phyloP scores from a whole-genome alignment of 495 filamentous ascomycete species.

The Neurospora terricola region DNA sequence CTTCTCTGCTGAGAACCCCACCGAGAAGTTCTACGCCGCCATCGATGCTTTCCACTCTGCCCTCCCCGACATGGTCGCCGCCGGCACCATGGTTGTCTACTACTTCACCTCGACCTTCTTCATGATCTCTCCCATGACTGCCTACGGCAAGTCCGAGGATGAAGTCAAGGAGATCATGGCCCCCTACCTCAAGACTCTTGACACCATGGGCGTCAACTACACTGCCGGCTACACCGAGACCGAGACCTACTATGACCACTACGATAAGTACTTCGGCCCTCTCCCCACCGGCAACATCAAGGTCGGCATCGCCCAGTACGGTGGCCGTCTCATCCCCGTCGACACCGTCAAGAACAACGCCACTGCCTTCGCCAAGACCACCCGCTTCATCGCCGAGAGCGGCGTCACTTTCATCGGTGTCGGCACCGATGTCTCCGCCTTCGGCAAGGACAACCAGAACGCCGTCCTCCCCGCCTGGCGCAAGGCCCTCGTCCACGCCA shows the following conservation, averaged over 20 bases:
- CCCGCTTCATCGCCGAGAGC: conserved; percentile 28
- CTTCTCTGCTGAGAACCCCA: conserved; percentile 18
- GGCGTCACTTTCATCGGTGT: conserved; percentile 30
- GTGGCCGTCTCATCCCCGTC: conserved; percentile 51
- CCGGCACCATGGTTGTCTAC: conserved; percentile 32
- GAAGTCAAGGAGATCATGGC: conserved; percentile 25
- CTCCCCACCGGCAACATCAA: conserved; percentile 31
- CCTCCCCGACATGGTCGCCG: conserved; percentile 14
- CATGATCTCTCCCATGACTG: conserved; percentile 32
- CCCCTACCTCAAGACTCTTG: conserved; percentile 23
- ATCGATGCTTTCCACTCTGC: conserved; percentile 20
- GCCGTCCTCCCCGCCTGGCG: conserved; percentile 43
- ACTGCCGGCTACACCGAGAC: conserved; percentile 19
- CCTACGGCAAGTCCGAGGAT: conserved; percentile 23
- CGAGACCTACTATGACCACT: conserved; percentile 37
- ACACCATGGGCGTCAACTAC: conserved; percentile 22
- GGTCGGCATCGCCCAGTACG: conserved; percentile 42
- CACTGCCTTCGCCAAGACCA: conserved; percentile 27
- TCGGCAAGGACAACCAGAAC: conserved; percentile 24
- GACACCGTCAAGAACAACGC: conserved; percentile 29
- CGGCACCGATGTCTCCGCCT: conserved; percentile 22
- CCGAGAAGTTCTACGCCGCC: conserved; percentile 33
- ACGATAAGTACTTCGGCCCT: conserved; percentile 32
- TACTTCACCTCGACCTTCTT: conserved; percentile 39
- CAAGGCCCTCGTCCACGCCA: conserved; percentile 15